phyloP scores from a whole-genome alignment of 805 yeast genomes.

The Metschnikowia picachoensis region DNA sequence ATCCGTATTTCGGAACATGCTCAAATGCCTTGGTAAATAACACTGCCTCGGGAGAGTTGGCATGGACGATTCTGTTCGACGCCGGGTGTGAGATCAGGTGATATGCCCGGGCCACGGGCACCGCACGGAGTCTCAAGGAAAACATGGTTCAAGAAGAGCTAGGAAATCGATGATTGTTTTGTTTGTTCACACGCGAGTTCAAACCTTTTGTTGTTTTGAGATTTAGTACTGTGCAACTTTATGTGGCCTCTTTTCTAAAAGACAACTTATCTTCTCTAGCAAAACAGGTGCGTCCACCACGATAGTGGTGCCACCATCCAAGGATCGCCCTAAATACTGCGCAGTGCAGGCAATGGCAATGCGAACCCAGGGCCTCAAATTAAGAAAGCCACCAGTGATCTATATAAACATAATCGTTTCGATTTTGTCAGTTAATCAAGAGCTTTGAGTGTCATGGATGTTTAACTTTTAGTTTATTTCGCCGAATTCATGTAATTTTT shows the following conservation, averaged over 20 bases:
- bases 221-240: too few relatives aligned
- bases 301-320: not conserved
- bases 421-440: too few relatives aligned
- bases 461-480: too few relatives aligned
- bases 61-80: constrained; percentile 31
- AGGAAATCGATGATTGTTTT: not conserved
- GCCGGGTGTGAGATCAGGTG: constrained; percentile 36
- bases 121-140: constrained; percentile 1
- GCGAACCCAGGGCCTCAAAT: not conserved
- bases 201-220: too few relatives aligned
- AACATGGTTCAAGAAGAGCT: constrained; percentile 2
- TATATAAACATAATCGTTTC: too few relatives aligned
- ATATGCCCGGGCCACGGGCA: constrained; percentile 18
- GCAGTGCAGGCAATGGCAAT: not conserved
- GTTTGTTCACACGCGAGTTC: too few relatives aligned
- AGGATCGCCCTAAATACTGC: not conserved
- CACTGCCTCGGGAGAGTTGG: constrained; percentile 34
- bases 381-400: not conserved
- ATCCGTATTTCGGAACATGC: constrained; percentile 51
- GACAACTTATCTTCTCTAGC: too few relatives aligned
- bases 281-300: too few relatives aligned
- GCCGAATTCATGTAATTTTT: too few relatives aligned
- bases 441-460: too few relatives aligned
- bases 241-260: too few relatives aligned
- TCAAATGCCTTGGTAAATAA: constrained; percentile 37